A percentile compares a stretch with the other conserved stretches of the same genome.
These are phyloP conservation scores for Geotrichum cucujoidarum DNA, from an alignment of 1,139 yeast species.

Conservation along the genomic window DNA sequence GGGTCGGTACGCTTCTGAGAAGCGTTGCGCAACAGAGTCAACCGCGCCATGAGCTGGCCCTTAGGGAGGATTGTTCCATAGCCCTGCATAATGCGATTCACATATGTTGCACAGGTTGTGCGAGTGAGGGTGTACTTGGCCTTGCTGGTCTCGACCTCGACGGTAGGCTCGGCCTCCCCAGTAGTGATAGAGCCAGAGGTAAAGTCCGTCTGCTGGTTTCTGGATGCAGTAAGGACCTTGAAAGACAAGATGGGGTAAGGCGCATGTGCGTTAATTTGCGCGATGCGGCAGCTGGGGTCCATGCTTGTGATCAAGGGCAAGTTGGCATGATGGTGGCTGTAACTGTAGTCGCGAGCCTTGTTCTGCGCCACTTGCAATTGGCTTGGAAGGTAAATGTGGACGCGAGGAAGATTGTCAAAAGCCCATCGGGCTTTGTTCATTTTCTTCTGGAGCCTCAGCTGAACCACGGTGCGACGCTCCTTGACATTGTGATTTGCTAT, in stretches of 20 bases:
- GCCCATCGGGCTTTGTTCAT: slow-evolving; percentile 8
- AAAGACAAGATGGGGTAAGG: not conserved
- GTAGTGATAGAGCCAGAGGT: not conserved
- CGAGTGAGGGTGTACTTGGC: slow-evolving; percentile 1
- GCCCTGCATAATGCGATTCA: slow-evolving; percentile 3
- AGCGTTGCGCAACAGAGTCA: not conserved
- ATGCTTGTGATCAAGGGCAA: not conserved
- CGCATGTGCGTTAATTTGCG: not conserved
- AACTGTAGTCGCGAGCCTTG: not conserved
- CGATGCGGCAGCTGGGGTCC: not conserved
- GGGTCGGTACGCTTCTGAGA: too few species aligned
- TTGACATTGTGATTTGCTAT: slow-evolving; percentile 4
- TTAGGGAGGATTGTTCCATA: slow-evolving; percentile 3
- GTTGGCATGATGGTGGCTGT: not conserved
- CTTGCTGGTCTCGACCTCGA: not conserved
- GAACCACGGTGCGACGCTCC: slow-evolving; percentile 3
- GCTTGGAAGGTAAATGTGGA: not conserved
- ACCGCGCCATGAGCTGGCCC: slow-evolving; percentile 7
- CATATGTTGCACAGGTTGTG: not conserved
- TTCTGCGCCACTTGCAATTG: not conserved
- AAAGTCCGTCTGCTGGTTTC: not conserved
- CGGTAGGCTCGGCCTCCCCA: not conserved
- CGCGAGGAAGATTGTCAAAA: slow-evolving; percentile 1
- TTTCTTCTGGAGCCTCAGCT: not conserved
- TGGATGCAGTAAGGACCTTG: not conserved